Evolutionary conservation across 345 rosid species (phyloP).

Genomic region (Hibiscus trionum): DNA sequence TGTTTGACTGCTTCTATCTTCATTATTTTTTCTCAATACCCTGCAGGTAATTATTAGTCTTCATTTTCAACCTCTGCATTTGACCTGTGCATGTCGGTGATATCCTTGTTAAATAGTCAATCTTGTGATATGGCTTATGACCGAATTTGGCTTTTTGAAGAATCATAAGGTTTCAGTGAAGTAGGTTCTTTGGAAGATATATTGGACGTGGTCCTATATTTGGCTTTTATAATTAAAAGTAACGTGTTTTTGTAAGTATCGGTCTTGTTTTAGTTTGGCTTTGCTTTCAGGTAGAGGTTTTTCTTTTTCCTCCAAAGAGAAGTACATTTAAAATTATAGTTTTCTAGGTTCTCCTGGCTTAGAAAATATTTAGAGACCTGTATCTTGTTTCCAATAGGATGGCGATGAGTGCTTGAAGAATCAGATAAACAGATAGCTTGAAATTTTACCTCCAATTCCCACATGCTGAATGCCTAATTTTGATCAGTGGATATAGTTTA

Average conservation of each 20-base stretch:
- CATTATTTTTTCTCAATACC: constrained; percentile 1
- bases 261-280: background rate
- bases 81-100: background rate
- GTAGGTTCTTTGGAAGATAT: background rate
- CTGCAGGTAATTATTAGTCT: background rate
- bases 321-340: background rate
- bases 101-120: background rate
- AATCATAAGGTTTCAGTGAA: background rate
- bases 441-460: background rate
- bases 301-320: background rate
- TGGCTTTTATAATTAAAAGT: background rate
- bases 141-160: background rate
- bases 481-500: background rate
- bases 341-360: no score
- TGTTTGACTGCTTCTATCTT: constrained; percentile 2
- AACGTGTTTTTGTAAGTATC: background rate
- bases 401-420: background rate
- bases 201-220: background rate
- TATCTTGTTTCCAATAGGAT: background rate
- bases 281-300: background rate
- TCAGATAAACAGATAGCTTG: background rate
- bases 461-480: background rate
- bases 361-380: background rate
- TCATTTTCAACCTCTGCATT: background rate
- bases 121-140: background rate